Evolutionary conservation across 2,329 filamentous ascomycete species (phyloP), one percentile per base, ranked within the genome.

Genomic region (Chaetomium globosum): DNA sequence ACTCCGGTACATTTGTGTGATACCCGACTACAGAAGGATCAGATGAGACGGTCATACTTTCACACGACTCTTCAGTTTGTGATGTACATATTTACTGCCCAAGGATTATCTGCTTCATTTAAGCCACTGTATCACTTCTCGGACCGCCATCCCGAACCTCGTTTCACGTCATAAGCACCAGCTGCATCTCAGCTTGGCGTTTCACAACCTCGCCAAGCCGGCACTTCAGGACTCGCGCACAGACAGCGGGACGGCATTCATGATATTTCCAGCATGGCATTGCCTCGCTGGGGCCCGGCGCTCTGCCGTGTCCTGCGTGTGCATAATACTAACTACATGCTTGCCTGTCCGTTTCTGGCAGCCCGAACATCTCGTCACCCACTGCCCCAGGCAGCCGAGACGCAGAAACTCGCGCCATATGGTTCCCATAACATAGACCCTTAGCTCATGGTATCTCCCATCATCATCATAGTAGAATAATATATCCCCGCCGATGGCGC

Each of bases 401-500:
- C 21, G n/a, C 23, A 16, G 30, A 39, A 30, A 31, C 26, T 51
- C 58, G 46, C 39, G 26, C 48, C 30, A 61, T 57, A 60, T 43
- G 33, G 26, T 46, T 31, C 36, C 36, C 33, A 26, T 13, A 58
- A 65, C 51, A 43, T 59, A 36, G 39, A 30, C 16, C 26, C 39
- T 52, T 54, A 58, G 9, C n/a, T 57, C 58, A 58, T 63, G 55
- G 61, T 64, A 64, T 64, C 57, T 57, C 56, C 36, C 51, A 9
- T 60, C 36, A 55, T 64, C 51, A 56, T 60, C 57, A 43, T 51
- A 36, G 16, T 60, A 61, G 63, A 65, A 64, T 67, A 58, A 61
- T 66, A 66, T 66, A 36, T 36, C 33, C 56, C 56, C 21, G 16
- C 51, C 31, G 12, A 33, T n/a, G 36, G 8, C 56, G 26, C 52